phyloP scores from a whole-genome alignment of 75 land plant species.

The Selaginella tamariscina region DNA sequence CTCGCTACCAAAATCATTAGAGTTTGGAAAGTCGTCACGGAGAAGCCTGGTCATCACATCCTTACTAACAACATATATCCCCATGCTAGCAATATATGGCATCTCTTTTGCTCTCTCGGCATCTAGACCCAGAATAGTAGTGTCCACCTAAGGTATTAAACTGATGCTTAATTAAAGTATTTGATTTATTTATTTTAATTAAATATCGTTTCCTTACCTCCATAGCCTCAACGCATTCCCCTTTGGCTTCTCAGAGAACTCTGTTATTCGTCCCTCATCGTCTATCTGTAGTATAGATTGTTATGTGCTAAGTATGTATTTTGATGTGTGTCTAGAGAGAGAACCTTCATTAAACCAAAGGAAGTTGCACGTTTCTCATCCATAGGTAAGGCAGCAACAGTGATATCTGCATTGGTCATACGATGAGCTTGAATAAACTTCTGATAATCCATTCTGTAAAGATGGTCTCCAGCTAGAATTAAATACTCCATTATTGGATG shows the following conservation, averaged over 20 bases:
- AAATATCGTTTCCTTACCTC: slow-evolving; percentile 27
- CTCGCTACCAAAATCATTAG: slow-evolving; percentile 74
- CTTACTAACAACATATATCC: slow-evolving; percentile 77
- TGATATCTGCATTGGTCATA: slow-evolving; percentile 54
- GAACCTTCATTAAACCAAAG: slow-evolving; percentile 98
- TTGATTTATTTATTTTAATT: background rate
- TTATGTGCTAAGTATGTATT: too few species aligned
- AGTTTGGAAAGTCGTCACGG: slow-evolving; percentile 43
- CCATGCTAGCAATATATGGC: slow-evolving; percentile 98
- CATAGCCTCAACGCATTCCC: slow-evolving; percentile 82
- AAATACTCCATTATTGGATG: slow-evolving; percentile 52
- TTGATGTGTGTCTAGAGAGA: too few species aligned
- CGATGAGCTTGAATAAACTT: slow-evolving; percentile 60
- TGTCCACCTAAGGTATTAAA: slow-evolving; percentile 58
- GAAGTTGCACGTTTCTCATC: slow-evolving; percentile 95
- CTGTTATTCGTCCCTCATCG: slow-evolving; percentile 81
- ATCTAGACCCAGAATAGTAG: slow-evolving; percentile 90
- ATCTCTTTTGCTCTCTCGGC: slow-evolving; percentile 93
- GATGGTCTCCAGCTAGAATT: slow-evolving; percentile 69
- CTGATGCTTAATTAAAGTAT: background rate
- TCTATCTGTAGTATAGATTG: too few species aligned
- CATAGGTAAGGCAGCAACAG: slow-evolving; percentile 77
- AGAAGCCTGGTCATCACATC: slow-evolving; percentile 54
- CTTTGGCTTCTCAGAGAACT: slow-evolving; percentile 93
- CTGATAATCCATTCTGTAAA: slow-evolving; percentile 78